Conservation (phyloP, 306 rosid genomes). For the Comarum palustre region DNA sequence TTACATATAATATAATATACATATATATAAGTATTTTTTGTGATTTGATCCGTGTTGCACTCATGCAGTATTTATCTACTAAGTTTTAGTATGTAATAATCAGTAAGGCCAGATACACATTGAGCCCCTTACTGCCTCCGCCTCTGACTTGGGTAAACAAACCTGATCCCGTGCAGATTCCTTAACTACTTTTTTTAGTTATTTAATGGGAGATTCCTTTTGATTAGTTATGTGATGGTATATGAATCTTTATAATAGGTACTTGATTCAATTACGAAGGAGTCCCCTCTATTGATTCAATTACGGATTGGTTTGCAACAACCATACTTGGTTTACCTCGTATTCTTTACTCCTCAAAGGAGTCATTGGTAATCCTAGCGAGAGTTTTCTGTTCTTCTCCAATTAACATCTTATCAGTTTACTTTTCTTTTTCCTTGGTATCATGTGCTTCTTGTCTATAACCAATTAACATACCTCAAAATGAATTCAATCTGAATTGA, state of each 20-base stretch:
- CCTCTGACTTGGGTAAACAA: no score
- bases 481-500: slow-evolving; percentile 21
- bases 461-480: slow-evolving; percentile 13
- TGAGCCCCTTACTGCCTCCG: no score
- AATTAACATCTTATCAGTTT: not conserved
- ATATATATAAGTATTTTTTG: no score
- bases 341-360: slow-evolving; percentile 71
- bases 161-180: no score
- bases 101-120: no score
- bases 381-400: not conserved
- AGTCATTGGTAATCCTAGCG: slow-evolving; percentile 60
- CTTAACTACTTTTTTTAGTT: not conserved
- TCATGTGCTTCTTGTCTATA: not conserved
- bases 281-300: slow-evolving; percentile 55
- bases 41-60: no score
- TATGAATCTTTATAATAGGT: slow-evolving; percentile 43
- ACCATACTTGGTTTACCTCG: slow-evolving; percentile 68
- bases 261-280: slow-evolving; percentile 59
- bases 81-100: no score
- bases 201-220: not conserved
- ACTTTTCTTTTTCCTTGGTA: not conserved
- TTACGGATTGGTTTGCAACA: slow-evolving; percentile 91
- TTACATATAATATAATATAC: no score
- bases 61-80: no score
- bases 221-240: not conserved